Percentiles rank a stretch among this genome's conserved stretches.
Evolutionary conservation across 1,139 yeast species (phyloP).

Genomic region (Geotrichum macrosporum): DNA sequence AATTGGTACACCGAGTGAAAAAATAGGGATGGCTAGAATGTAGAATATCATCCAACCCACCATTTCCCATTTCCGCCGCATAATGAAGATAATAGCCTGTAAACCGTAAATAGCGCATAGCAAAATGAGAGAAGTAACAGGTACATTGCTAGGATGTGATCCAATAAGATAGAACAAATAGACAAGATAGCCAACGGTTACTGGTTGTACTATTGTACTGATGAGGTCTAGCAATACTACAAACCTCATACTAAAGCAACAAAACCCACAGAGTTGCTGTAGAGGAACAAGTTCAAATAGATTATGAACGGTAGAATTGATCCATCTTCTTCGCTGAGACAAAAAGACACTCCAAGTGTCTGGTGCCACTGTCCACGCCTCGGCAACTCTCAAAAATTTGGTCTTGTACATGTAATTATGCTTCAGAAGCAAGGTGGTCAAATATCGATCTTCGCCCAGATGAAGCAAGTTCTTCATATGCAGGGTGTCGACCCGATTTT

Average conservation of each 20-base stretch:
- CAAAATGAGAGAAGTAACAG: constrained; percentile 37
- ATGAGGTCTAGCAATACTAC: constrained; percentile 38
- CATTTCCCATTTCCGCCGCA: constrained; percentile 40
- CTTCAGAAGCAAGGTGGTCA: constrained; percentile 41
- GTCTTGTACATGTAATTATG: constrained; percentile 34
- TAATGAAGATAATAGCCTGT: constrained; percentile 37
- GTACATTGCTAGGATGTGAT: constrained; percentile 34
- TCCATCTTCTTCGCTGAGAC: constrained; percentile 42
- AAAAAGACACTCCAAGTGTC: constrained; percentile 36
- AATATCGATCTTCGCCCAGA: constrained; percentile 44
- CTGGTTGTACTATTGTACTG: constrained; percentile 39
- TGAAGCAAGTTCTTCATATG: constrained; percentile 43
- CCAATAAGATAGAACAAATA: constrained; percentile 38
- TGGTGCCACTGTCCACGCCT: constrained; percentile 38
- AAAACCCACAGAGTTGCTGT: constrained; percentile 39
- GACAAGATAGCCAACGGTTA: constrained; percentile 37
- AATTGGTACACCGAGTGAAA: constrained; percentile 38
- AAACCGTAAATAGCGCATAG: constrained; percentile 39
- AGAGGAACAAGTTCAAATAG: constrained; percentile 36
- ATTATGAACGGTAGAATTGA: constrained; percentile 41
- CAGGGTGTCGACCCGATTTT: constrained; percentile 41
- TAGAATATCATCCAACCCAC: constrained; percentile 42
- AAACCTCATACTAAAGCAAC: constrained; percentile 38
- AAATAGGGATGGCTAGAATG: constrained; percentile 38
- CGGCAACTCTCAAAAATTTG: constrained; percentile 37